Evolutionary conservation across 768 basidiomycete genomes (phyloP), one percentile per base, ranked within the genome.

Genomic region (Punctularia strigosozonata): DNA sequence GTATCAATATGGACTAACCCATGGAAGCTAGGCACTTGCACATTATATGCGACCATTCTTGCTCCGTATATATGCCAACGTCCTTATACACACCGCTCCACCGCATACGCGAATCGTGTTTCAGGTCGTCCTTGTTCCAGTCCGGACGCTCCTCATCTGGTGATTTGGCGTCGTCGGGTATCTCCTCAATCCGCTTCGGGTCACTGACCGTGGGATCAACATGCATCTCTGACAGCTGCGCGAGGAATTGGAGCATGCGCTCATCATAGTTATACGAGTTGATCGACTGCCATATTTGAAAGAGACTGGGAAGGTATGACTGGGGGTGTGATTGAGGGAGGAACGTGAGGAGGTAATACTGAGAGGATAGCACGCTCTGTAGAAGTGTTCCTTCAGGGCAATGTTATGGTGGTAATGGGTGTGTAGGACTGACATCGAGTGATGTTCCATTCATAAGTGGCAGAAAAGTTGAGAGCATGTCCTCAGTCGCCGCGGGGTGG

Each of bases 181-280:
- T 69, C 39, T 75, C 68, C 35, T 68, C 54, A 43, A 88, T 64
- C 45, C 68, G 66, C 40, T 68, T 65, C 19, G 89, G 88, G 53
- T 91, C 77, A 54, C 81, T 85, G 57, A 75, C 59, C 30, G 72
- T 66, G 38, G 88, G 79, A 49, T 83, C 79, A 45, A 85, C 69
- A 61, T 94, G 90, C 60, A 80, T 67, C 56, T 88, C 81, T 39
- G 80, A 64, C 33, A 94, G 66, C 49, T 71, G 71, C 21, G 86
- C 69, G 43, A 91, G 69, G 54, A 94, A 82, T 41, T 85, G 73
- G 44, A 91, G 66, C 76, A 88, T 87, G 56, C 88, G 73, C 51
- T 89, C 88, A 65, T 91, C 88, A 62, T 78, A 91, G 59, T 80
- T 73, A 56, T 85, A 85, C 41, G 85, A 87, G 62, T 90, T 89